Conservation (phyloP, 306 rosid species). For the Trichosanthes cucumerina region DNA sequence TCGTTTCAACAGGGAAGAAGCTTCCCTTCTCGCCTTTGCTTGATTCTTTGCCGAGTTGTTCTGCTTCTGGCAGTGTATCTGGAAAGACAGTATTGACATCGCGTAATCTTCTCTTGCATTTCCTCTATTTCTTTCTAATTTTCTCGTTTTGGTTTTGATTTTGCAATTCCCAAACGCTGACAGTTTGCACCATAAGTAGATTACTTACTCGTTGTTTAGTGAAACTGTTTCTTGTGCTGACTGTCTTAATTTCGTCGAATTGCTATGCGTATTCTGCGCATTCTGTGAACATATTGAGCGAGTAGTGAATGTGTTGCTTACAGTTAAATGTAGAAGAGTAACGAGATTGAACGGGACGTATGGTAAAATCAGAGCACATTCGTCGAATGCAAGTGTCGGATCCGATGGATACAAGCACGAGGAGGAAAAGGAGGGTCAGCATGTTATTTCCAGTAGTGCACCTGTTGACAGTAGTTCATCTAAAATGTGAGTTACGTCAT, state of each 20-base stretch:
- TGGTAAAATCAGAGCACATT: constrained; percentile 43
- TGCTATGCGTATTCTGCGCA: neutral
- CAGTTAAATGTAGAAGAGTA: constrained; percentile 52
- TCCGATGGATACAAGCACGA: constrained; percentile 54
- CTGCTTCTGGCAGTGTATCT: constrained; percentile 26
- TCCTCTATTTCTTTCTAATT: neutral
- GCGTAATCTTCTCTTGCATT: constrained; percentile 35
- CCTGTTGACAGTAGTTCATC: constrained; percentile 29
- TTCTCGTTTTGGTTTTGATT: neutral
- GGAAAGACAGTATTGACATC: constrained; percentile 17
- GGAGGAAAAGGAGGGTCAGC: constrained; percentile 32
- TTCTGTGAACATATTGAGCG: neutral
- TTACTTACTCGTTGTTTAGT: neutral
- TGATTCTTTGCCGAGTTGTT: constrained; percentile 39
- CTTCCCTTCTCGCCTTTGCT: constrained; percentile 48
- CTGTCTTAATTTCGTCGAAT: neutral
- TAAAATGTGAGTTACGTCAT: constrained; percentile 42
- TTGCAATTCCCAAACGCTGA: neutral
- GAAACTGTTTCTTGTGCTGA: neutral
- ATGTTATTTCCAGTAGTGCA: constrained; percentile 27
- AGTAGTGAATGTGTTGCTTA: constrained; percentile 24
- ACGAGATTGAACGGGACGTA: constrained; percentile 22
- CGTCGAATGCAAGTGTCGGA: constrained; percentile 64
- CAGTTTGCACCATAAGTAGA: neutral
- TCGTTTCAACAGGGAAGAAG: constrained; percentile 49